Evolutionary conservation across 305 asterid species (phyloP).

Genomic region (Ilex paraguariensis): DNA sequence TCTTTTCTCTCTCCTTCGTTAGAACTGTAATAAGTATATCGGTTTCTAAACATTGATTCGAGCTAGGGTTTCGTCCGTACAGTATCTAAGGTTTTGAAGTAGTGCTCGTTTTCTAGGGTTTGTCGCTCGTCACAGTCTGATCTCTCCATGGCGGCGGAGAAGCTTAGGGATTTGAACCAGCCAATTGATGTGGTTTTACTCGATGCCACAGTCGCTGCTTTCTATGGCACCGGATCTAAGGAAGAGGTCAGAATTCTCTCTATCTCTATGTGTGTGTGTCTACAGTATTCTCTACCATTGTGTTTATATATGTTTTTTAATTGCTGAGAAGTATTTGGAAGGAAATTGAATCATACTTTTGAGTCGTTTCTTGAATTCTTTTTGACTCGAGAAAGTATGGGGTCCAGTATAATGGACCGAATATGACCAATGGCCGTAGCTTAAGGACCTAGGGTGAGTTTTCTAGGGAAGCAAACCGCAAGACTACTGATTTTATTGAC

Average conservation of each 20-base stretch:
- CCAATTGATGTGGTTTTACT: constrained; percentile 81
- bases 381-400: no score
- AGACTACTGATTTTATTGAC: no score
- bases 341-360: no score
- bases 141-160: constrained; percentile 77
- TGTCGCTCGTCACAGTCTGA: constrained; percentile 11
- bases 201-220: constrained; percentile 92
- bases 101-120: constrained; percentile 41
- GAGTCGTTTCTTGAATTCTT: no score
- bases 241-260: constrained; percentile 53
- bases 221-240: constrained; percentile 96
- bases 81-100: constrained; percentile 46
- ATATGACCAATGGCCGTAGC: no score
- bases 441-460: no score
- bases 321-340: no score
- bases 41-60: neutral
- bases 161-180: constrained; percentile 81
- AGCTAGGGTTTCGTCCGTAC: constrained; percentile 27
- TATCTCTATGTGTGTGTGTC: neutral
- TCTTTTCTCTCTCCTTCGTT: constrained; percentile 25
- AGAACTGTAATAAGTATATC: constrained; percentile 2
- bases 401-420: no score
- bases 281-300: constrained; percentile 1
- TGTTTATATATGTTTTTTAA: neutral
- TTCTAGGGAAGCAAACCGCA: no score